These are phyloP conservation scores for Micromonas pusilla DNA, from an alignment of 139 green algal species.

Conservation along the genomic window DNA sequence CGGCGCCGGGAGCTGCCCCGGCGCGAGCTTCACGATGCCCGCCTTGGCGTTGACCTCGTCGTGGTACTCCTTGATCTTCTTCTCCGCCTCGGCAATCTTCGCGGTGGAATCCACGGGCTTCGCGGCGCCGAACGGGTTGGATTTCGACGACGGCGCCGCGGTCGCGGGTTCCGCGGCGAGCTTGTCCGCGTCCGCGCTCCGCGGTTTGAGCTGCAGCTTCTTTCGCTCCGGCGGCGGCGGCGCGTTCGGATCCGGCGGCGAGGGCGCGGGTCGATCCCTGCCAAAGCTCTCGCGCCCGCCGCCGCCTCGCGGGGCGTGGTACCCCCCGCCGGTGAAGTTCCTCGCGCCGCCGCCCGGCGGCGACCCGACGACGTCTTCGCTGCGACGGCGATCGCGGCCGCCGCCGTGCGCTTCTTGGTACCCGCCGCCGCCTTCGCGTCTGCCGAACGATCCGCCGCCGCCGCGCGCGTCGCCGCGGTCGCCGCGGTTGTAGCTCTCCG, in stretches of 20 bases:
- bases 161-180: not conserved
- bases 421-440: not conserved
- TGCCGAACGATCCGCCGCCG: not conserved
- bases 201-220: not conserved
- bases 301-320: not conserved
- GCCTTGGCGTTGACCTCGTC: not conserved
- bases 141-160: constrained; percentile 4
- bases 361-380: not conserved
- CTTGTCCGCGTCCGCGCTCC: not conserved
- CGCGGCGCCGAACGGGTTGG: constrained; percentile 3
- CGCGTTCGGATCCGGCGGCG: not conserved
- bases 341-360: too few species aligned
- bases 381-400: not conserved
- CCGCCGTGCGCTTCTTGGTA: not conserved
- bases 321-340: not conserved
- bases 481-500: not conserved
- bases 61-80: not conserved
- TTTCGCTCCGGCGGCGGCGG: not conserved
- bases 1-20: not conserved
- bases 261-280: too few species aligned
- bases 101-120: constrained; percentile 17
- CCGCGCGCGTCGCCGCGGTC: not conserved
- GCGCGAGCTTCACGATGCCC: not conserved
- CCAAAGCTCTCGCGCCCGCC: too few species aligned
- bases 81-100: not conserved